A percentile compares a stretch with the other conserved stretches of the same genome.
Conservation (phyloP, 2,329 filamentous ascomycete species). For the Cytospora chrysosperma region DNA sequence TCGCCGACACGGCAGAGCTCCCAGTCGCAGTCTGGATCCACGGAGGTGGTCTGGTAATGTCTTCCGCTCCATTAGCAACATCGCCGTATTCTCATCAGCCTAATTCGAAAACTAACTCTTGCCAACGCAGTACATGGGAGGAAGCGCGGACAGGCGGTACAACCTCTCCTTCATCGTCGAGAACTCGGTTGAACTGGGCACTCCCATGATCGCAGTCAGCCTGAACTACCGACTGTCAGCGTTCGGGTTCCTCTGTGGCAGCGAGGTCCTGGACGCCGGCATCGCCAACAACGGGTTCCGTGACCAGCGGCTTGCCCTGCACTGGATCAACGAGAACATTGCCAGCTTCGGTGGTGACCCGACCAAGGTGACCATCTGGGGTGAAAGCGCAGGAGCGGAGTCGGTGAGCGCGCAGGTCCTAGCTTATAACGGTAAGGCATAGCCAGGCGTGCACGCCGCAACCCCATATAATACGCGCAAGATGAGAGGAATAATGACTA, state of each 20-base stretch:
- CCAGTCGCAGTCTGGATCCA: conserved; percentile 62
- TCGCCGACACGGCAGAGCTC: conserved; percentile 40
- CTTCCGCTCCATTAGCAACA: not conserved
- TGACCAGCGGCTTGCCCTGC: conserved; percentile 47
- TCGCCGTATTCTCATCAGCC: no score
- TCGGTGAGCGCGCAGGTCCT: conserved; percentile 46
- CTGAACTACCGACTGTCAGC: conserved; percentile 50
- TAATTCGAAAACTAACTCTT: not conserved
- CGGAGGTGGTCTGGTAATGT: conserved; percentile 34
- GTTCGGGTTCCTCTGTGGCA: conserved; percentile 47
- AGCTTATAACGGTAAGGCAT: conserved; percentile 43
- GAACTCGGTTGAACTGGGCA: conserved; percentile 43
- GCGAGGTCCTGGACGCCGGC: conserved; percentile 40
- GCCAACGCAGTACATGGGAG: conserved; percentile 26
- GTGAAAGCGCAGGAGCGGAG: conserved; percentile 50
- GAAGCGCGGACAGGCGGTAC: conserved; percentile 48
- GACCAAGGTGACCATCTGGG: conserved; percentile 49
- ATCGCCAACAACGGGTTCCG: conserved; percentile 49
- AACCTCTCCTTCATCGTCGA: conserved; percentile 60
- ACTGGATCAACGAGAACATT: conserved; percentile 50
- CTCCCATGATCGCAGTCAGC: conserved; percentile 48
- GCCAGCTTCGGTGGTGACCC: conserved; percentile 45
- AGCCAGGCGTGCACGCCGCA: no score
- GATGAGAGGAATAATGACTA: not conserved
- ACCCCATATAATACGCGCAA: not conserved